A percentile compares a stretch with the other conserved stretches of the same genome.
Conservation (phyloP, 805 yeast species). For the Teunomyces gatunensis region DNA sequence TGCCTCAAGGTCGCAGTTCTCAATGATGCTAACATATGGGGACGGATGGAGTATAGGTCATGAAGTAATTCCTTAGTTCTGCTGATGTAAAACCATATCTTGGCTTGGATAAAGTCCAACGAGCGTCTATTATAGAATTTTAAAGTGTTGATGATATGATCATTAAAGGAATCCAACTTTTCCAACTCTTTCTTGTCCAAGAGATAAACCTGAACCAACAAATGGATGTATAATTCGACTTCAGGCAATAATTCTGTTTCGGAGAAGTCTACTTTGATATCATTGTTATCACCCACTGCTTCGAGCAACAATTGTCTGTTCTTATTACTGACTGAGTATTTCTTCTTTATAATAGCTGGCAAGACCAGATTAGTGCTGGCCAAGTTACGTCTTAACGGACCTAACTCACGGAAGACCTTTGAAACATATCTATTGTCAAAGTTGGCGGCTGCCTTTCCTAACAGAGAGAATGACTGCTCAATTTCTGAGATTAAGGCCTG, state of each 20-base stretch:
- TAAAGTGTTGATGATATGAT: slow-evolving; percentile 50
- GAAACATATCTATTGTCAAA: slow-evolving; percentile 86
- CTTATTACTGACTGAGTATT: slow-evolving; percentile 53
- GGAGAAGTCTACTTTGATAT: slow-evolving; percentile 5
- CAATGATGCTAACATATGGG: slow-evolving; percentile 67
- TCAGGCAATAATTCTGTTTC: slow-evolving; percentile 62
- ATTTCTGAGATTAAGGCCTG: slow-evolving; percentile 30
- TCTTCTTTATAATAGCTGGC: slow-evolving; percentile 48
- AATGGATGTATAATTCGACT: slow-evolving; percentile 72
- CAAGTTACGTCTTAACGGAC: slow-evolving; percentile 66
- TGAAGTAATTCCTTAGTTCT: slow-evolving; percentile 67
- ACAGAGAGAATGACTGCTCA: slow-evolving; percentile 43
- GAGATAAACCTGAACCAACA: slow-evolving; percentile 73
- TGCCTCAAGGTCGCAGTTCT: slow-evolving; percentile 90
- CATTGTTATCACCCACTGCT: slow-evolving; percentile 24
- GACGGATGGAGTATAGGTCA: slow-evolving; percentile 58
- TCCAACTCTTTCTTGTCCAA: slow-evolving; percentile 57
- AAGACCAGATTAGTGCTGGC: slow-evolving; percentile 48
- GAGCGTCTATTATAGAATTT: slow-evolving; percentile 73
- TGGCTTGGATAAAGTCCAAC: slow-evolving; percentile 82
- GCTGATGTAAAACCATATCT: slow-evolving; percentile 87
- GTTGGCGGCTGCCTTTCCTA: slow-evolving; percentile 62
- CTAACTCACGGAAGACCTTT: slow-evolving; percentile 80
- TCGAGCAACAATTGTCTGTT: slow-evolving; percentile 39
- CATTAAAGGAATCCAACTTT: slow-evolving; percentile 53